Evolutionary conservation across 2,329 filamentous ascomycete species (phyloP), one percentile per base, ranked within the genome.

Genomic region (Neonectria hederae): DNA sequence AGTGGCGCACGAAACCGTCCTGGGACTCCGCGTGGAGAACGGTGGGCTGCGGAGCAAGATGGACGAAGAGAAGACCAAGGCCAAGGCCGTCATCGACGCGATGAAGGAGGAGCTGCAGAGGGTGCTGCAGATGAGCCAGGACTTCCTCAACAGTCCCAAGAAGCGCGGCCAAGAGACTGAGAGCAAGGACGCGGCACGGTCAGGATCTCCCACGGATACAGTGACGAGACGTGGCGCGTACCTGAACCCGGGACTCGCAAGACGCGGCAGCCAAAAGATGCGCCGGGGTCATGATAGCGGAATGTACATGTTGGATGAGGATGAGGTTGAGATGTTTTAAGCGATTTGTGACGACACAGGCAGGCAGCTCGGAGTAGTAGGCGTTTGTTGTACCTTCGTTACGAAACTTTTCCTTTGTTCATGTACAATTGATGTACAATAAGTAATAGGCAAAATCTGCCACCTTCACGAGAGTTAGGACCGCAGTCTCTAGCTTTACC

Each of bases 241-340:
- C 45, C 43, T 77, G 8, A 59, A 74, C 4, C 75, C 73, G 0
- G 76, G 72, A 1, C n/a, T 77, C 51, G 73, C 71, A 2, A 76
- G 76, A 51, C 74, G 74, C 22, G 72, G 72, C 26, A 78, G 74
- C 26, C 79, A 66, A 68, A 86, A 82, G 77, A 78, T 60, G 19
- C 66, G 79, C 63, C 81, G 84, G 63, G 79, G 81, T 62, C 81
- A 83, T 66, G 86, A 89, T 72, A 87, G 84, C 58, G 87, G 86
- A 0, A 70, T 89, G 54, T 85, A 85, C 0, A 77, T 89, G 24
- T 67, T 87, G 73, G 84, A 86, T 28, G 86, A 88, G 70, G 85
- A 87, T 38, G 83, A 83, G 58, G 75, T 79, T 19, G 78, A 79
- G 32, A 69, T 76, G 42, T 77, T 70, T 64, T 65, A 17, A 63